These are phyloP conservation scores for Pseudogymnoascus verrucosus DNA, from an alignment of 2,329 filamentous ascomycete genomes.

Conservation along the genomic window DNA sequence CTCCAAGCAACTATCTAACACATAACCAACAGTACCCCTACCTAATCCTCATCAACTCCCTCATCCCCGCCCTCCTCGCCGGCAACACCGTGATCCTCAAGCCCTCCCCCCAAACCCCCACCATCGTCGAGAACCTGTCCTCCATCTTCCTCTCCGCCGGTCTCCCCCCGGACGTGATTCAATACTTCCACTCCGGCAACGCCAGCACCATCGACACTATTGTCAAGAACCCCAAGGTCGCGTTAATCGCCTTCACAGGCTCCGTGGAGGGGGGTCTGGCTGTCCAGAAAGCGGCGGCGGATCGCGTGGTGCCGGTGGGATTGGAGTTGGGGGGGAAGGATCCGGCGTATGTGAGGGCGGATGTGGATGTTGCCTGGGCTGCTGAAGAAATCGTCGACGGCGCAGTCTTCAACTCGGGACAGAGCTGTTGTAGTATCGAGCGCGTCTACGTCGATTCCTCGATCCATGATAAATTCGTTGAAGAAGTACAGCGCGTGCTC, in stretches of 20 bases:
- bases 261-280: constrained; percentile 82
- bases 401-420: constrained; percentile 96
- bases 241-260: constrained; percentile 86
- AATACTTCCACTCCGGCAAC: constrained; percentile 86
- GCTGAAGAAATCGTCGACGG: constrained; percentile 93
- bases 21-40: constrained; percentile 68
- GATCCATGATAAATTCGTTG: constrained; percentile 75
- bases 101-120: constrained; percentile 90
- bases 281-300: constrained; percentile 75
- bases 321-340: constrained; percentile 94
- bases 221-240: constrained; percentile 67
- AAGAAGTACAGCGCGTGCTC: constrained; percentile 71
- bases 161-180: constrained; percentile 73
- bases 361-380: constrained; percentile 85
- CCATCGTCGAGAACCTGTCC: constrained; percentile 75
- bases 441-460: constrained; percentile 82
- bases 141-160: constrained; percentile 73
- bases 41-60: constrained; percentile 82
- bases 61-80: constrained; percentile 82
- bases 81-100: constrained; percentile 92
- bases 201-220: constrained; percentile 68
- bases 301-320: constrained; percentile 77
- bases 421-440: constrained; percentile 92
- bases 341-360: constrained; percentile 76
- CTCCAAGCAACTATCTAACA: constrained; percentile 13